A percentile compares a stretch with the other conserved stretches of the same genome.
Evolutionary conservation across 176 grass and related monocot genomes (phyloP).

Genomic region (Urochloa ruziziensis): DNA sequence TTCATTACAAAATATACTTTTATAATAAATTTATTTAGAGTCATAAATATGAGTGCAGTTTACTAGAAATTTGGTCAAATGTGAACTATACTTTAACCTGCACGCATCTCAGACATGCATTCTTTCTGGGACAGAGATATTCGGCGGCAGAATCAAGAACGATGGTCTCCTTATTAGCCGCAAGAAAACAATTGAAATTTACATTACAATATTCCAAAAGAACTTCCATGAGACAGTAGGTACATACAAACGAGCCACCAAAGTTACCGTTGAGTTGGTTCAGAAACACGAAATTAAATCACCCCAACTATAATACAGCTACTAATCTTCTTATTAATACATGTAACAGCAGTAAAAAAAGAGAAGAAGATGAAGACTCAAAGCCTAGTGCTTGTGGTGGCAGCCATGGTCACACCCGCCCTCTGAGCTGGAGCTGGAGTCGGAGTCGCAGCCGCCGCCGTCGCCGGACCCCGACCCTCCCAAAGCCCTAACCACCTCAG

Average conservation of each 20-base stretch:
- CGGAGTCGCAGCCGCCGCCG: neutral
- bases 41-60: too few species aligned
- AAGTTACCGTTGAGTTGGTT: neutral
- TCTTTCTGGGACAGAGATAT: too few species aligned
- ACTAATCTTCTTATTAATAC: too few species aligned
- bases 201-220: neutral
- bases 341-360: too few species aligned
- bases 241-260: neutral
- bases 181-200: neutral
- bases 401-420: constrained; percentile 22
- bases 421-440: constrained; percentile 21
- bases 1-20: too few species aligned
- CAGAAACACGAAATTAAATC: neutral
- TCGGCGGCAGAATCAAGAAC: neutral
- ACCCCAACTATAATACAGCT: neutral
- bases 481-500: neutral
- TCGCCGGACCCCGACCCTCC: neutral
- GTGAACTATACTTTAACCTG: too few species aligned
- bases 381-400: constrained; percentile 41
- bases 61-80: too few species aligned
- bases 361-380: neutral
- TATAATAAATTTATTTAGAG: too few species aligned
- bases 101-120: too few species aligned
- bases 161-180: neutral
- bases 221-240: neutral